Evolutionary conservation across 305 asterid species (phyloP).

Genomic region (Plantago coronopus): DNA sequence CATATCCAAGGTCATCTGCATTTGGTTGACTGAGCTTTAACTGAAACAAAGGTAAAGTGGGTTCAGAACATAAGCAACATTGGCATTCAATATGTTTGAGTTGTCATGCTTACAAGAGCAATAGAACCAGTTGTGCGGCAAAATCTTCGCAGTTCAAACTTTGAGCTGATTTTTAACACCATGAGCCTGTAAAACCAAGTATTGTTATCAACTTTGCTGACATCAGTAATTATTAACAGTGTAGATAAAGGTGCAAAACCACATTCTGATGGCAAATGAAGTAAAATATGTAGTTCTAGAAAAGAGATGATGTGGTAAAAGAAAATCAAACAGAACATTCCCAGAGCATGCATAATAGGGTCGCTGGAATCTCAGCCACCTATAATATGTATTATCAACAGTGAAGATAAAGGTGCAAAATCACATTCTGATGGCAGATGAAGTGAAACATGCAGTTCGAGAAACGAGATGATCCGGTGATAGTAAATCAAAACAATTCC

Average conservation of each 20-base stretch:
- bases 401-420: background rate
- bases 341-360: no score
- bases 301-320: background rate
- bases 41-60: slow-evolving; percentile 40
- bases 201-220: slow-evolving; percentile 13
- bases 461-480: background rate
- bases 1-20: slow-evolving; percentile 92
- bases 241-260: background rate
- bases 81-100: slow-evolving; percentile 13
- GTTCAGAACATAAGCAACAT: slow-evolving; percentile 17
- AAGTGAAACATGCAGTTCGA: background rate
- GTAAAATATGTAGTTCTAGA: background rate
- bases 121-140: slow-evolving; percentile 94
- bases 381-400: background rate
- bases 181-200: slow-evolving; percentile 64
- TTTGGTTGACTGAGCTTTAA: slow-evolving; percentile 79
- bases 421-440: background rate
- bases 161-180: slow-evolving; percentile 91
- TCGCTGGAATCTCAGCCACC: no score
- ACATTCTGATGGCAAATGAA: background rate
- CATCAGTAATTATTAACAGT: background rate
- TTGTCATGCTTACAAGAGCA: slow-evolving; percentile 61
- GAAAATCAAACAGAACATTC: background rate
- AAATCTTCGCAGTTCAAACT: slow-evolving; percentile 90
- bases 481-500: background rate